A percentile compares a stretch with the other conserved stretches of the same genome.
Evolutionary conservation across 306 rosid species (phyloP).

Genomic region (Erythrophleum fordii): DNA sequence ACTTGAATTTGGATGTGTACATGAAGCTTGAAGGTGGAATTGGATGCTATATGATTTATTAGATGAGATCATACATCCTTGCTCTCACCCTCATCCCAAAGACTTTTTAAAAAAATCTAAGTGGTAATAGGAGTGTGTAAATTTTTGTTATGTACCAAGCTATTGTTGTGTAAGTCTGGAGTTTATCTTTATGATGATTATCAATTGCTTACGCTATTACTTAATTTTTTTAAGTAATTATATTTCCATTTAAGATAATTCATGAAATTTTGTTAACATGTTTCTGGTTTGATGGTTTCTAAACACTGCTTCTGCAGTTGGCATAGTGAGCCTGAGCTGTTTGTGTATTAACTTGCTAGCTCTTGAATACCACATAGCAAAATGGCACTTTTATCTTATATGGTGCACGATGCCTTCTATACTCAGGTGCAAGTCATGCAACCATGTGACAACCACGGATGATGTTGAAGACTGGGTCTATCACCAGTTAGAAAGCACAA

Average conservation of each 20-base stretch:
- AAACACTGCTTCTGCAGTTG: background rate
- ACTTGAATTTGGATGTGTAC: background rate
- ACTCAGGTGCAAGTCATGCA: conserved; percentile 97
- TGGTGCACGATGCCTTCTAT: conserved; percentile 20
- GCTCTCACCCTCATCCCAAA: background rate
- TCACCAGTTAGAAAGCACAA: conserved; percentile 85
- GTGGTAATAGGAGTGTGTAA: background rate
- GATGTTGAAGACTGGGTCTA: conserved; percentile 97
- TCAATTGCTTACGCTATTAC: background rate
- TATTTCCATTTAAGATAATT: background rate
- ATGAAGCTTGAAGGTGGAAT: background rate
- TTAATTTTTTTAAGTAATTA: background rate
- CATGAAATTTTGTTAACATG: background rate
- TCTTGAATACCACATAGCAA: background rate
- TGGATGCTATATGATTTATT: background rate
- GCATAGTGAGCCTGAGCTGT: background rate
- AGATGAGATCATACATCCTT: background rate
- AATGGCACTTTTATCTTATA: background rate
- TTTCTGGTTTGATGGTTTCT: background rate
- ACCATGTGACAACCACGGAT: conserved; percentile 82
- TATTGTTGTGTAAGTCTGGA: background rate
- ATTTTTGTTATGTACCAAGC: background rate
- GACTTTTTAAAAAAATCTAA: background rate
- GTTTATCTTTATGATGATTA: background rate
- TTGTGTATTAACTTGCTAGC: background rate